Evolutionary conservation across 2,329 filamentous ascomycete genomes (phyloP).

Genomic region (Aspergillus sp.): DNA sequence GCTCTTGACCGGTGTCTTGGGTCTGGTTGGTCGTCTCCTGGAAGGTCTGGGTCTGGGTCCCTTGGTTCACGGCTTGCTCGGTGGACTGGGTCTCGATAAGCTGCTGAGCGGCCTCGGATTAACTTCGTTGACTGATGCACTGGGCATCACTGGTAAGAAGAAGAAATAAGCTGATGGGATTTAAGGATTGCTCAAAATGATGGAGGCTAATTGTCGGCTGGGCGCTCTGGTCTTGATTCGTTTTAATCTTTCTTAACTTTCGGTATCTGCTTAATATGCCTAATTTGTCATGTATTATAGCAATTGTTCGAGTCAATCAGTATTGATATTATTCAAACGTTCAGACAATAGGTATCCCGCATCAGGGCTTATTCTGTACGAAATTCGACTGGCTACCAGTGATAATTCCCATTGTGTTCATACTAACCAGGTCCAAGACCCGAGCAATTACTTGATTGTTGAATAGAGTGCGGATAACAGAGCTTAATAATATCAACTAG

Average conservation of each 20-base stretch:
- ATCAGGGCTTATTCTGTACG: no score
- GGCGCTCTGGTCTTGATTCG: neutral
- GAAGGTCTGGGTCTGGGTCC: constrained; percentile 80
- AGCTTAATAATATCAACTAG: constrained; percentile 11
- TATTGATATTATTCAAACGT: no score
- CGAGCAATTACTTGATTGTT: no score
- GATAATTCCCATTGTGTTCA: no score
- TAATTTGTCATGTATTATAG: neutral
- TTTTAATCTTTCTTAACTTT: neutral
- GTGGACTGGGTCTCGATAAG: constrained; percentile 65
- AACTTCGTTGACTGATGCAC: constrained; percentile 42
- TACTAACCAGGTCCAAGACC: no score
- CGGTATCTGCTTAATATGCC: neutral
- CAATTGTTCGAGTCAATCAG: no score
- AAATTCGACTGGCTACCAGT: no score
- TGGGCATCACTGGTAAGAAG: constrained; percentile 51
- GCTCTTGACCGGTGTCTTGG: constrained; percentile 77
- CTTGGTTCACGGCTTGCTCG: constrained; percentile 73
- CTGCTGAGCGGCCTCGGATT: constrained; percentile 54
- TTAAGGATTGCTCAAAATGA: neutral
- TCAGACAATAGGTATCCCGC: no score
- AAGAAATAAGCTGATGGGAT: constrained; percentile 34
- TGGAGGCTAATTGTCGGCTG: neutral
- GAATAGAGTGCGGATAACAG: no score
- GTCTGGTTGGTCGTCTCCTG: constrained; percentile 77